Percentiles rank a stretch among this genome's conserved stretches.
These are phyloP conservation scores for Candida maris DNA, from an alignment of 805 yeast genomes.

Conservation along the genomic window DNA sequence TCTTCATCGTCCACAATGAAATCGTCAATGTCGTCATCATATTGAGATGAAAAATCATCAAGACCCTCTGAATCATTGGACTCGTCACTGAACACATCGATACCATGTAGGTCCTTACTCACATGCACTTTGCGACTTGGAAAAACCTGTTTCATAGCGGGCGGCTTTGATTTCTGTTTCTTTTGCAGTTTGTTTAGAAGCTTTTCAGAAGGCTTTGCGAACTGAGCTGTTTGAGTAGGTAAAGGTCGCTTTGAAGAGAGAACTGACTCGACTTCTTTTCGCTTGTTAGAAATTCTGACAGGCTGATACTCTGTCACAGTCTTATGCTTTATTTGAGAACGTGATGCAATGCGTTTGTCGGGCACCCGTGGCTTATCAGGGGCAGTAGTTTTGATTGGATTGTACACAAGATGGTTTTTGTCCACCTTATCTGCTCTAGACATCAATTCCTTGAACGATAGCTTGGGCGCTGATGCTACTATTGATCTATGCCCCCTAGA, in stretches of 20 bases:
- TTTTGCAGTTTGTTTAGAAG: slow-evolving; percentile 45
- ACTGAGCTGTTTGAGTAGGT: slow-evolving; percentile 6
- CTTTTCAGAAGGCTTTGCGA: slow-evolving; percentile 57
- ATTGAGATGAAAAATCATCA: slow-evolving; percentile 32
- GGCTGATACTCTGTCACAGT: no score
- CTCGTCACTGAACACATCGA: slow-evolving; percentile 28
- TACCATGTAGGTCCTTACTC: slow-evolving; percentile 23
- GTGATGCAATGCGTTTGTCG: neutral
- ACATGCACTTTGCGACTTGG: neutral
- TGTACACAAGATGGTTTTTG: slow-evolving; percentile 38
- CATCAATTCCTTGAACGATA: slow-evolving; percentile 66
- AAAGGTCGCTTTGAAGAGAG: slow-evolving; percentile 1
- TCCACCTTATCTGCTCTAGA: slow-evolving; percentile 63
- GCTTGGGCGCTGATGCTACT: slow-evolving; percentile 35
- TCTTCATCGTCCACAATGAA: slow-evolving; percentile 61
- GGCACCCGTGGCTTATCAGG: neutral
- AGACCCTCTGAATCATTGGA: slow-evolving; percentile 27
- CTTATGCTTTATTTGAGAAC: no score
- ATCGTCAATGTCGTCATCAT: slow-evolving; percentile 52
- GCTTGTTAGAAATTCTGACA: no score
- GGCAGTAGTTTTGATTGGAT: slow-evolving; percentile 17
- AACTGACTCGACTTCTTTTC: slow-evolving; percentile 2
- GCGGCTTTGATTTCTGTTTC: slow-evolving; percentile 5
- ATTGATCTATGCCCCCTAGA: no score
- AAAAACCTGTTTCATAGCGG: neutral